Base-by-base conservation (phyloP, 768 basidiomycete genomes). In the Calocera viscosa region DNA sequence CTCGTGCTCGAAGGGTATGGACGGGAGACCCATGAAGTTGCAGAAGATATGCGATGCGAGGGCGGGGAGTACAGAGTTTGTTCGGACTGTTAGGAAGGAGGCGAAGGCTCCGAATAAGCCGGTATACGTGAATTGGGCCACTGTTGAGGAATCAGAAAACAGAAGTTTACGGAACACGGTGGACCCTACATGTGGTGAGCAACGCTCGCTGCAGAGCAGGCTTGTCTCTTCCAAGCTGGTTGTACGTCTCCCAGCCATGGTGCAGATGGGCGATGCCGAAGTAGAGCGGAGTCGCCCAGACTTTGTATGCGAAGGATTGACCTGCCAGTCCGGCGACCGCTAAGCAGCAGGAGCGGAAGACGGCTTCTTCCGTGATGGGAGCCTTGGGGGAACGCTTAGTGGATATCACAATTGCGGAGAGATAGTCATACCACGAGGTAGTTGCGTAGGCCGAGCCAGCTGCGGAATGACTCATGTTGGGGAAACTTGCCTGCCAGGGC, bases 261-360 rank as follows among this genome's bases (percentile, higher is more conserved):
- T 99, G 96, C 0, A 86, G 77, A 73, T 99, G 96, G 1, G 96
- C 95, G 32, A 90, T 76, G 22, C 94, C 96, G 72, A 99, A 99
- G 66, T 86, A 85, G 12, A 96, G 76, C 0, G 96, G 96, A 1
- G 88, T 82, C 0, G 89, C 76, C 70, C 91, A 89, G 63, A 96
- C 83, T 81, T 94, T 86, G 38, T 80, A 80, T 43, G 68, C 72
- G 26, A 70, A 80, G 0, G 83, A 81, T 1, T 80, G 79, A 19
- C 84, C 84, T 0, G 86, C 82, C 64, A 95, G 81, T 66, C 85
- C 80, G 70, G 90, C 89, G 8, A 86, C 81, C 1, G 87, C 79
- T 22, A 96, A 79, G 32, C 95, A 82, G 73, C 91, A 94, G 0
- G 90, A 86, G 30, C 96, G 81, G 74, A 96, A 98, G 8, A 91